phyloP scores from a whole-genome alignment of 306 rosid genomes.

The Cucurbita moschata region DNA sequence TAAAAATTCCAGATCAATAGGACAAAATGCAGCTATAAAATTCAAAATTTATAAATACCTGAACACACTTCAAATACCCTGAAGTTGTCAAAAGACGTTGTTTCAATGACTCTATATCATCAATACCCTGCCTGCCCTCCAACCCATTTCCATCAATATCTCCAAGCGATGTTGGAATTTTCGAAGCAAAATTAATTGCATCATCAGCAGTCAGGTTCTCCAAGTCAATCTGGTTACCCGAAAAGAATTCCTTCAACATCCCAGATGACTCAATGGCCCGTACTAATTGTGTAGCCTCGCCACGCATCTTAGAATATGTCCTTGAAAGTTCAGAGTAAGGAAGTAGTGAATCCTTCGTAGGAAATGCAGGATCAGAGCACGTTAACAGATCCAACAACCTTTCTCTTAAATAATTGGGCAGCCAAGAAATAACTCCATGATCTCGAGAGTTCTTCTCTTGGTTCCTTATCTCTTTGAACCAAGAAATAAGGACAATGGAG shows the following conservation, averaged over 20 bases:
- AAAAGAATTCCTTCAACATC: conserved; percentile 32
- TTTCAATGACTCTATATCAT: conserved; percentile 68
- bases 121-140: conserved; percentile 35
- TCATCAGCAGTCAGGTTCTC: conserved; percentile 69
- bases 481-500: conserved; percentile 76
- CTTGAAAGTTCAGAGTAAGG: conserved; percentile 86
- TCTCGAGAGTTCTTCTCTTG: conserved; percentile 14
- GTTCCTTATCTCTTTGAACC: conserved; percentile 63
- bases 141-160: conserved; percentile 35
- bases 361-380: conserved; percentile 73
- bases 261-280: conserved; percentile 42
- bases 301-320: conserved; percentile 86
- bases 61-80: conserved; percentile 92
- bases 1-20: background rate
- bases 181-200: conserved; percentile 76
- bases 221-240: conserved; percentile 32
- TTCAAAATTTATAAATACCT: conserved; percentile 38
- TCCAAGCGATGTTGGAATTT: conserved; percentile 36
- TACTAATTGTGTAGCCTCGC: conserved; percentile 67
- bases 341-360: conserved; percentile 69
- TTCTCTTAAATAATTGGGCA: conserved; percentile 30
- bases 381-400: conserved; percentile 80
- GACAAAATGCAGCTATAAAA: background rate
- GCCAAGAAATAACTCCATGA: conserved; percentile 21
- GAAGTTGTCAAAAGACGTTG: conserved; percentile 82